A percentile compares a stretch with the other conserved stretches of the same genome.
These are phyloP conservation scores for Vicia sativa DNA, from an alignment of 306 rosid genomes.

Conservation along the genomic window DNA sequence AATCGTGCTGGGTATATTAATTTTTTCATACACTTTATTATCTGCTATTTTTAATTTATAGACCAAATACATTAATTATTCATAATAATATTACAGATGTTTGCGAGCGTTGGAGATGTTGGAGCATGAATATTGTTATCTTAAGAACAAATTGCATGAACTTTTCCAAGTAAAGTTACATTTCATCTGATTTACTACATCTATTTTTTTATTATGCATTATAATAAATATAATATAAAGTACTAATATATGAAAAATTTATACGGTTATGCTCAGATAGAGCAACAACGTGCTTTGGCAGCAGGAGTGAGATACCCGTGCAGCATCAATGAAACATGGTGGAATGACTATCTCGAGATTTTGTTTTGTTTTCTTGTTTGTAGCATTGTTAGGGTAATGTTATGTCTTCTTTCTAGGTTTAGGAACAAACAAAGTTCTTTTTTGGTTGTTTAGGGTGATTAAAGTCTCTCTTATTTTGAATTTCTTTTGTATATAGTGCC, in stretches of 20 bases:
- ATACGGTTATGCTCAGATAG: slow-evolving; percentile 51
- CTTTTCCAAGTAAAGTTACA: slow-evolving; percentile 65
- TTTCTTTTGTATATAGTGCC: slow-evolving; percentile 19
- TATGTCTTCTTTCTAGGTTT: background rate
- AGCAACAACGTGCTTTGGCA: slow-evolving; percentile 86
- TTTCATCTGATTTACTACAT: background rate
- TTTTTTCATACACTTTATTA: background rate
- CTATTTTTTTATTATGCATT: background rate
- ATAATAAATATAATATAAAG: background rate
- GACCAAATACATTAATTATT: background rate
- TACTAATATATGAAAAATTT: background rate
- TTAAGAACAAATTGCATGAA: slow-evolving; percentile 85
- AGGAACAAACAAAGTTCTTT: slow-evolving; percentile 16
- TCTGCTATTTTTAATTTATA: too few relatives aligned
- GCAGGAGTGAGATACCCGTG: slow-evolving; percentile 85
- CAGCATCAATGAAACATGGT: slow-evolving; percentile 50
- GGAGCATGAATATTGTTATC: slow-evolving; percentile 88
- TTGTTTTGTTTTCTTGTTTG: background rate
- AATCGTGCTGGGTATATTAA: slow-evolving; percentile 72
- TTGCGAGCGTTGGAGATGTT: slow-evolving; percentile 79
- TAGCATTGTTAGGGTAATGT: background rate
- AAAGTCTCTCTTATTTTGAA: slow-evolving; percentile 15
- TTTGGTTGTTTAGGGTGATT: background rate
- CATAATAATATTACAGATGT: slow-evolving; percentile 52
- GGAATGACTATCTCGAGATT: background rate